phyloP scores from a whole-genome alignment of 169 alveolate genomes.

The Cyclospora cayetanensis region DNA sequence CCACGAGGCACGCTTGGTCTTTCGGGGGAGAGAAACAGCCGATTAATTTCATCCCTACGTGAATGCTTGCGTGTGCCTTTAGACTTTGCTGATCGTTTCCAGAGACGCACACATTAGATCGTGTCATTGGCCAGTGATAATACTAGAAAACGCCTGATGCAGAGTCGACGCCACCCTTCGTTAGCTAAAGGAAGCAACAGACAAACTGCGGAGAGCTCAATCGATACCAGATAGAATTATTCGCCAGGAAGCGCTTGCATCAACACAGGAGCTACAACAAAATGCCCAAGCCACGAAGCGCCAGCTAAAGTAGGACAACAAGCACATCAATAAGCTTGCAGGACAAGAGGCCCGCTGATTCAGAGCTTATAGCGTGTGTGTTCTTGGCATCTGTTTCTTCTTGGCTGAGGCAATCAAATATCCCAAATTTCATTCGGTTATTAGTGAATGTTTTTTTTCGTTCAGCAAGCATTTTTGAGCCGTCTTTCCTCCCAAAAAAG shows the following conservation, averaged over 20 bases:
- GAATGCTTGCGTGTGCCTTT: too few relatives aligned
- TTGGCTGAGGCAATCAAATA: too few relatives aligned
- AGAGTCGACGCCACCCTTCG: constrained; percentile 89
- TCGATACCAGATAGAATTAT: constrained; percentile 87
- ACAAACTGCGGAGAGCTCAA: constrained; percentile 88
- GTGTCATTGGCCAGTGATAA: too few relatives aligned
- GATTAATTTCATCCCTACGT: background rate
- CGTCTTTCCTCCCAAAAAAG: constrained; percentile 90
- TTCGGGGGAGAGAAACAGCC: too few relatives aligned
- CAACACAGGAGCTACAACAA: constrained; percentile 91
- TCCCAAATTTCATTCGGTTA: too few relatives aligned
- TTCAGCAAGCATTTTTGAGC: constrained; percentile 89
- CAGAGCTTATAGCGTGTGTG: background rate
- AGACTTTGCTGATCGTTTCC: too few relatives aligned
- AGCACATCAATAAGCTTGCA: constrained; percentile 91
- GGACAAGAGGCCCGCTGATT: constrained; percentile 94
- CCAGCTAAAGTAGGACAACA: constrained; percentile 93
- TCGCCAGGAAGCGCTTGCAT: constrained; percentile 89
- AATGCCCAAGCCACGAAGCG: constrained; percentile 91
- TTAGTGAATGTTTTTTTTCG: background rate
- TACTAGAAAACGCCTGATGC: constrained; percentile 80
- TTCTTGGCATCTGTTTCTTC: background rate
- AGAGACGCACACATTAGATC: too few relatives aligned
- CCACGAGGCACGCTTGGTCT: constrained; percentile 79
- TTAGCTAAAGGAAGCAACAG: constrained; percentile 91